These are phyloP conservation scores for Sporothrix pallida DNA, from an alignment of 2,329 filamentous ascomycete species.

Conservation along the genomic window DNA sequence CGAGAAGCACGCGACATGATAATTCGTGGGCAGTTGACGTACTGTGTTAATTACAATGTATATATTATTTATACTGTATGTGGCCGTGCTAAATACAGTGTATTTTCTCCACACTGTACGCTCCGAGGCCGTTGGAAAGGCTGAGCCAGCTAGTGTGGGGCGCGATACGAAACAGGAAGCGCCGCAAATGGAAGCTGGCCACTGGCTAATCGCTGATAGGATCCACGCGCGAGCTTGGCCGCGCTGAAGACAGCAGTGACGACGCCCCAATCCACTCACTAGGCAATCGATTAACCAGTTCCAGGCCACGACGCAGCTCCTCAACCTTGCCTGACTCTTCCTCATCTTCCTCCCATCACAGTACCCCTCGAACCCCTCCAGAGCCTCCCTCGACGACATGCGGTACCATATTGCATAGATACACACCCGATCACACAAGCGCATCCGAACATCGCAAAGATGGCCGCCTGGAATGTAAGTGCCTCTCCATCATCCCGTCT, in stretches of 20 bases:
- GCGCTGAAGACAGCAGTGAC: conserved; percentile 24
- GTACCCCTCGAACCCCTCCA: not conserved
- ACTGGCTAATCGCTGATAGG: not conserved
- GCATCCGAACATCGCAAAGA: conserved; percentile 28
- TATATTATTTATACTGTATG: not conserved
- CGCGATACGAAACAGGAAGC: conserved; percentile 29
- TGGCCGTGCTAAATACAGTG: conserved; percentile 13
- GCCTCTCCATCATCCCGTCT: not conserved
- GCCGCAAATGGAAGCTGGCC: conserved; percentile 33
- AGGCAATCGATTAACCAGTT: conserved; percentile 19
- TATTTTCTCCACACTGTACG: not conserved
- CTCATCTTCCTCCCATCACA: not conserved
- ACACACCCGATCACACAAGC: not conserved
- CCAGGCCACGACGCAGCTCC: conserved; percentile 3
- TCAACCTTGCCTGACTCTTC: not conserved
- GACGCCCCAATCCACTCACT: not conserved
- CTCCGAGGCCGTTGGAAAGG: conserved; percentile 9
- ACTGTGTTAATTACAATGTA: not conserved
- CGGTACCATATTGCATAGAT: not conserved
- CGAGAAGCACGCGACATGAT: not conserved
- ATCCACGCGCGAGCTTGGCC: conserved; percentile 15
- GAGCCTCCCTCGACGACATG: not conserved
- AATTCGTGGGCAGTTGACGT: not conserved
- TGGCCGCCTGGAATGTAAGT: conserved; percentile 31
- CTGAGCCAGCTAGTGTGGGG: conserved; percentile 27